Evolutionary conservation across 2,329 filamentous ascomycete genomes (phyloP).

Genomic region (Metarhizium robertsii): DNA sequence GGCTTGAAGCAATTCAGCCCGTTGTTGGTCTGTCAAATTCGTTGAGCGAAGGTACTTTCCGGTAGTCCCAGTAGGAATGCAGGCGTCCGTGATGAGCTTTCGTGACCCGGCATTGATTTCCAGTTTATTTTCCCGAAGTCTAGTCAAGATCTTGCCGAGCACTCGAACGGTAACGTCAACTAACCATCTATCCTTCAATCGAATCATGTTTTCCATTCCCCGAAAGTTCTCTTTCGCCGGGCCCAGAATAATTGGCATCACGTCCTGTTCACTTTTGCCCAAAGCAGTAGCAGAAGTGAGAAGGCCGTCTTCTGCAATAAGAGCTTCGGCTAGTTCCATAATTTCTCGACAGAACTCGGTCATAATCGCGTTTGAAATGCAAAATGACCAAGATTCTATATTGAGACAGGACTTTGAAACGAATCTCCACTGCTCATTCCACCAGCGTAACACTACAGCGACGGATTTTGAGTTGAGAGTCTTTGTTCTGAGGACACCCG

Average conservation of each 20-base stretch:
- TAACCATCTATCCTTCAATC: slow-evolving; percentile 80
- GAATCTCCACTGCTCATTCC: slow-evolving; percentile 75
- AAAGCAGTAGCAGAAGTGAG: slow-evolving; percentile 56
- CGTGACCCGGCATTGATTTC: slow-evolving; percentile 54
- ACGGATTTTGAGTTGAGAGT: slow-evolving; percentile 52
- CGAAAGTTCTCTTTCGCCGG: slow-evolving; percentile 41
- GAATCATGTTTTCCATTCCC: slow-evolving; percentile 78
- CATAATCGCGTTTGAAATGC: slow-evolving; percentile 69
- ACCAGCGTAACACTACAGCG: slow-evolving; percentile 63
- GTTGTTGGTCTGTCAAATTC: slow-evolving; percentile 72
- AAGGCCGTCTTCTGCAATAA: slow-evolving; percentile 78
- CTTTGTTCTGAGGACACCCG: slow-evolving; percentile 45
- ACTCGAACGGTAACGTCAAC: slow-evolving; percentile 74
- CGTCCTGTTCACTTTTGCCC: slow-evolving; percentile 25
- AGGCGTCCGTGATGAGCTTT: slow-evolving; percentile 55
- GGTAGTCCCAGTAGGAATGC: slow-evolving; percentile 44
- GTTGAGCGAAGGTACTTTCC: slow-evolving; percentile 57
- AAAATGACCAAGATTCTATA: slow-evolving; percentile 75
- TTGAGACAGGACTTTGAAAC: slow-evolving; percentile 73
- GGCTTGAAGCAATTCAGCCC: slow-evolving; percentile 66
- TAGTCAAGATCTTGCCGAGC: slow-evolving; percentile 72
- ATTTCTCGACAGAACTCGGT: slow-evolving; percentile 88
- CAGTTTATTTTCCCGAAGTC: slow-evolving; percentile 69
- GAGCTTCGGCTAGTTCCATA: slow-evolving; percentile 83
- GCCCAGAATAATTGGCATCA: slow-evolving; percentile 29